Evolutionary conservation across 257 asterid species (phyloP).

Genomic region (Verbascum thapsus): DNA sequence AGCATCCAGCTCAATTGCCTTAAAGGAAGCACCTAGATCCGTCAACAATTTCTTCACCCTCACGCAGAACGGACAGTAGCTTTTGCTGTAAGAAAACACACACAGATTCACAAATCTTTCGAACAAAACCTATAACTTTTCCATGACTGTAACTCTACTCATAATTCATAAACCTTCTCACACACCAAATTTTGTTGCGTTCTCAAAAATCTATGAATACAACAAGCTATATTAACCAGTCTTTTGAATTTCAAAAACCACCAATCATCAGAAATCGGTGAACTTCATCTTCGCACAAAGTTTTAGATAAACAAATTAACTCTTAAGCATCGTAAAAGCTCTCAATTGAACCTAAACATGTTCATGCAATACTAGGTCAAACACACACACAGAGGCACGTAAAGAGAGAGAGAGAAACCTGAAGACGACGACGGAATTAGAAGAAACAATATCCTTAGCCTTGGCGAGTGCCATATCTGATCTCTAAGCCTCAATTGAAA

Average conservation of each 20-base stretch:
- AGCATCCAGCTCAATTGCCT: slow-evolving; percentile 65
- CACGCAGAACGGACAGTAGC: slow-evolving; percentile 73
- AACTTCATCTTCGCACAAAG: too few species aligned
- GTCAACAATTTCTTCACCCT: slow-evolving; percentile 74
- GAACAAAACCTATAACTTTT: slow-evolving; percentile 9
- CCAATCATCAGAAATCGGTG: too few species aligned
- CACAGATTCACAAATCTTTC: slow-evolving; percentile 12
- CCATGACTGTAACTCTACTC: not conserved
- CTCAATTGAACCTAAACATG: too few species aligned
- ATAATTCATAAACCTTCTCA: too few species aligned
- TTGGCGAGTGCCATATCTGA: slow-evolving; percentile 62
- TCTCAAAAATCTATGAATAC: too few species aligned
- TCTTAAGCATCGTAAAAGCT: too few species aligned
- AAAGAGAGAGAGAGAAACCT: slow-evolving; percentile 44
- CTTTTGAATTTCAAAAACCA: too few species aligned
- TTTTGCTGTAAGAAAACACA: slow-evolving; percentile 59
- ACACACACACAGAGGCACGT: not conserved
- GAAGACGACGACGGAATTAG: slow-evolving; percentile 73
- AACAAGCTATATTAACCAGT: too few species aligned
- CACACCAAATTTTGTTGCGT: too few species aligned
- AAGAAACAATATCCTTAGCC: slow-evolving; percentile 74
- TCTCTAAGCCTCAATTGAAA: not conserved
- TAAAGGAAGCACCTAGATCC: slow-evolving; percentile 67
- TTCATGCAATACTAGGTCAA: not conserved
- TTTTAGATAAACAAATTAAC: too few species aligned